Evolutionary conservation across 2,329 filamentous ascomycete genomes (phyloP).

Genomic region (Aspergillus novofumigatus): DNA sequence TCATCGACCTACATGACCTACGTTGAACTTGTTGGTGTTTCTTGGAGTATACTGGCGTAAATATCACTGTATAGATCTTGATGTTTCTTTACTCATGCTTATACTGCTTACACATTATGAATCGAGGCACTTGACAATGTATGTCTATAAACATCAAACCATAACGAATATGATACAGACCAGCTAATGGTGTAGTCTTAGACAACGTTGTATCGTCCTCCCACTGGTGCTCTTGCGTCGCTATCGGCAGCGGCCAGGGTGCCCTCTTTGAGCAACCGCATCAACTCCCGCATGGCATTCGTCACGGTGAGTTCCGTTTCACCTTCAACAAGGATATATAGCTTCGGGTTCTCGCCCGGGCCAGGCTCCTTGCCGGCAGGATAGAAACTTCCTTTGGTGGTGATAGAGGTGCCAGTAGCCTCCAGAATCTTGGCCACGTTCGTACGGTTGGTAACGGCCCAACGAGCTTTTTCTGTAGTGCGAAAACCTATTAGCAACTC

Average conservation of each 20-base stretch:
- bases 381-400: slow-evolving; percentile 93
- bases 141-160: slow-evolving; percentile 8
- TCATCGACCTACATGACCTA: neutral
- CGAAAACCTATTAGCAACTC: slow-evolving; percentile 8
- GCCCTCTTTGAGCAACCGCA: slow-evolving; percentile 81
- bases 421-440: slow-evolving; percentile 98
- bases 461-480: slow-evolving; percentile 75
- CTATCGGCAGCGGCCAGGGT: slow-evolving; percentile 85
- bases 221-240: slow-evolving; percentile 72
- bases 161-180: slow-evolving; percentile 13
- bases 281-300: slow-evolving; percentile 85
- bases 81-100: neutral
- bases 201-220: slow-evolving; percentile 81
- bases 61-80: neutral
- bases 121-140: neutral
- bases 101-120: neutral
- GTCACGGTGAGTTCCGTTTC: slow-evolving; percentile 92
- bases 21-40: neutral
- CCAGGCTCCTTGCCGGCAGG: slow-evolving; percentile 73
- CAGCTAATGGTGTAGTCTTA: slow-evolving; percentile 34
- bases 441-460: slow-evolving; percentile 97
- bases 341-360: slow-evolving; percentile 74
- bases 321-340: slow-evolving; percentile 96
- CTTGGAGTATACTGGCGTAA: neutral
- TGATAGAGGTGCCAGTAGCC: slow-evolving; percentile 90